Percentiles rank a stretch among this genome's conserved stretches.
Conservation (phyloP, 176 grass and related monocot species). For the Lolium rigidum region DNA sequence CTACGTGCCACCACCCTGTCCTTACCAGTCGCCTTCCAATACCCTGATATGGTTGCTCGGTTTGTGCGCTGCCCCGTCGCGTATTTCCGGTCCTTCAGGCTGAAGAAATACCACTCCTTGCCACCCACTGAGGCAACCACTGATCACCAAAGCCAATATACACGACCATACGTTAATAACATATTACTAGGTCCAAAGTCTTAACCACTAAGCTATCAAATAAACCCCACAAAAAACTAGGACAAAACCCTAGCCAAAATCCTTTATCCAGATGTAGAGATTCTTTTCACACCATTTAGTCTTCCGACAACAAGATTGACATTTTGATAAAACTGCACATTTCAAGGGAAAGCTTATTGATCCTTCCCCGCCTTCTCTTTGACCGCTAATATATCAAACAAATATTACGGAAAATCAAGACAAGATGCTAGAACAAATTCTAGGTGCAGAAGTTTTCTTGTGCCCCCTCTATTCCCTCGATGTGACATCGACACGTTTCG, state of each 20-base stretch:
- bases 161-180: background rate
- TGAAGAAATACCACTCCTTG: slow-evolving; percentile 95
- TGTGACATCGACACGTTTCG: slow-evolving; percentile 1
- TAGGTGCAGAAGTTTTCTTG: too few relatives aligned
- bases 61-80: slow-evolving; percentile 89
- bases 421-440: too few relatives aligned
- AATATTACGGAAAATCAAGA: too few relatives aligned
- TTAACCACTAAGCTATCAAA: background rate
- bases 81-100: slow-evolving; percentile 71
- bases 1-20: slow-evolving; percentile 58
- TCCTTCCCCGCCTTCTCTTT: too few relatives aligned
- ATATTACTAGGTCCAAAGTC: background rate
- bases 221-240: background rate
- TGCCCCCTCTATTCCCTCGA: background rate
- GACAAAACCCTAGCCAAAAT: background rate
- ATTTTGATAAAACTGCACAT: too few relatives aligned
- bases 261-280: background rate
- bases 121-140: slow-evolving; percentile 53
- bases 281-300: background rate
- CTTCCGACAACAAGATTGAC: too few relatives aligned
- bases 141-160: background rate
- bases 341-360: too few relatives aligned
- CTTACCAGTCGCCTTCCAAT: slow-evolving; percentile 98
- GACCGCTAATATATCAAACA: too few relatives aligned
- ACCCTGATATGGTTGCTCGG: slow-evolving; percentile 69